Conservation (phyloP, 73 alveolate genomes). For the Stentor coeruleus region DNA sequence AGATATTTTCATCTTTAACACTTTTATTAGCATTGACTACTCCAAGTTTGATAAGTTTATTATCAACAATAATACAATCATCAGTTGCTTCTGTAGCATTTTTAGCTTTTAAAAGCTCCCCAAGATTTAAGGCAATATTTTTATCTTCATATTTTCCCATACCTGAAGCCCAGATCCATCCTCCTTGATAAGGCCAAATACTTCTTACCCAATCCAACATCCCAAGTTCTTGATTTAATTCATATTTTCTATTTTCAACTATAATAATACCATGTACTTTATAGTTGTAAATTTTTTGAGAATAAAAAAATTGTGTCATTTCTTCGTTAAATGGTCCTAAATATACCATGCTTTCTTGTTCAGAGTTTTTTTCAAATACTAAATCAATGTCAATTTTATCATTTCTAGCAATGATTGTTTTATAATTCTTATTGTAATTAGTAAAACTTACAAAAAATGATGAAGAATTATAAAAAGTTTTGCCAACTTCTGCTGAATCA, state of each 20-base stretch:
- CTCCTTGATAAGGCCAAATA: conserved; percentile 14
- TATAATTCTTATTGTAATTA: background rate
- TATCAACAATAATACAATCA: background rate
- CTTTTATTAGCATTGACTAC: background rate
- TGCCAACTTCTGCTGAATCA: background rate
- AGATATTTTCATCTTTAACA: background rate
- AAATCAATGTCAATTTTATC: background rate
- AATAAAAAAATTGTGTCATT: background rate
- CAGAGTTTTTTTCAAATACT: background rate
- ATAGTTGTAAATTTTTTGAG: background rate
- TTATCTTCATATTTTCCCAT: background rate
- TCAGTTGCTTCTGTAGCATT: background rate
- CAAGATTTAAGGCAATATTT: background rate
- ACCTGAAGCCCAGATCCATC: conserved; percentile 17
- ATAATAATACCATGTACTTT: background rate
- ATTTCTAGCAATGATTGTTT: background rate
- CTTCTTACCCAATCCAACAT: conserved; percentile 22
- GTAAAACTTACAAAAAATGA: background rate
- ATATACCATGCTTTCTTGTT: conserved; percentile 15
- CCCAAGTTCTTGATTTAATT: background rate
- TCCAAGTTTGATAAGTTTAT: conserved; percentile 1
- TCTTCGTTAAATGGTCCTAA: conserved; percentile 11
- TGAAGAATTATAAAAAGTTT: background rate
- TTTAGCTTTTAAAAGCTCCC: background rate
- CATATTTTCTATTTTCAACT: background rate